Base-by-base conservation (phyloP, 805 yeast genomes). In the Komagataella phaffii region DNA sequence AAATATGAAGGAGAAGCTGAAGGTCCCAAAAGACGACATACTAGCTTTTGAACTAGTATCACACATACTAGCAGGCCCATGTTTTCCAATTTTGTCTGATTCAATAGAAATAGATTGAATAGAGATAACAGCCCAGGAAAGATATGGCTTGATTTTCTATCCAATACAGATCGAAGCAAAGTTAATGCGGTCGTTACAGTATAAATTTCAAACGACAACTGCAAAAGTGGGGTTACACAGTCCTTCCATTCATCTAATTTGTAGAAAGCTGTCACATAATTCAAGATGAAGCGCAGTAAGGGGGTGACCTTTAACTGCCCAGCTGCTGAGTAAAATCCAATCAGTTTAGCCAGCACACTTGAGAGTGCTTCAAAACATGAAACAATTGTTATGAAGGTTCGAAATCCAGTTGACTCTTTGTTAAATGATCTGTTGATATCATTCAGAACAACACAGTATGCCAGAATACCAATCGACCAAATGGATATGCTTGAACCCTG, bases 1-100 rank as follows among this genome's bases (percentile, higher is more conserved):
- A 71, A 46, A 0, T 10, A 12, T 10, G 40, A 30, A 30, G 75
- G 53, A 1, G 62, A 50, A 14, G 14, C 6, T 10, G 40, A 30
- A 8, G 8, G 6, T 10, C 40, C 10, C 40, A 7, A 8, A 30
- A 30, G 40, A 30, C 40, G 40, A 30, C 14, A 30, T 30, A 30
- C 14, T 14, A 30, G 40, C 40, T 8, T 30, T n/a, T 30, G 40
- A 30, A 30, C 40, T 8, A 30, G 10, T 30, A 30, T 30, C 14
- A 30, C 40, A 5, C 40, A 10, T 30, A 30, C 40, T 10, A 30
- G 40, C 14, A 30, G 10, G 3, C 40, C 40, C 40, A 30, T 30
- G 40, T 30, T 30, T 30, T 30, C 40, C 14, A 30, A 14, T 10
- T 30, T 30, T 30, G 40, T 30, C 5, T 30, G 40, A 30, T 30